Evolutionary conservation across 805 yeast genomes (phyloP), one percentile per base, ranked within the genome.

Genomic region (Saccharomycopsis fermentans): DNA sequence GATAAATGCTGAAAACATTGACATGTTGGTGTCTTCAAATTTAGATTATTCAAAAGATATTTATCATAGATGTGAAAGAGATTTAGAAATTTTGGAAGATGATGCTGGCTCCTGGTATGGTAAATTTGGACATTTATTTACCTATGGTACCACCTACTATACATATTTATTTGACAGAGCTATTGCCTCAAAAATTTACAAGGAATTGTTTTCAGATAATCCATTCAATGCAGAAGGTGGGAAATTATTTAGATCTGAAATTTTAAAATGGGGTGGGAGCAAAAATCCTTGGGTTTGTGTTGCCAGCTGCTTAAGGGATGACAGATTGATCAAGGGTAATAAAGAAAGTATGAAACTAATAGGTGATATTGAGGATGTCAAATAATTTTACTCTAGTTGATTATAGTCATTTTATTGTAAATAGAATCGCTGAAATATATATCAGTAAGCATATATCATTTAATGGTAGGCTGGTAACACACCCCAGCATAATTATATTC

Each of bases 121-220:
- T 1, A 89, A 85, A 67, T 91, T 94, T 71, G 96, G 97, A 1
- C 99, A 94, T 68, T 73, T 94, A 47, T 87, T 86, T 64, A 90
- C 96, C 0, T 94, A 94, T 67, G 98, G 98, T 1, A 88, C 97
- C 0, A 87, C 91, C 0, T 94, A 94, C 68, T 94, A 94, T 72
- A 87, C 96, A 34, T 94, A 94, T 68, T 71, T 94, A 55, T 79
- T 94, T 58, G 99, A 94, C 71, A 74, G 97, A 43, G 97, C 96
- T 6, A 87, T 94, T 63, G 97, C 98, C 0, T 81, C 90, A 27
- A 83, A 83, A 66, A 79, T 92, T 1, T 94, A 96, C 91, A 76
- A 78, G 11, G 82, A 80, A 53, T 72, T 92, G 43, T 94, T 94
- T 69, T 74, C 71, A 2, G 65, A 76, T 4, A 81, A 90, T 67